Base-by-base conservation (phyloP, 306 rosid species). In the Dicorynia guianensis region DNA sequence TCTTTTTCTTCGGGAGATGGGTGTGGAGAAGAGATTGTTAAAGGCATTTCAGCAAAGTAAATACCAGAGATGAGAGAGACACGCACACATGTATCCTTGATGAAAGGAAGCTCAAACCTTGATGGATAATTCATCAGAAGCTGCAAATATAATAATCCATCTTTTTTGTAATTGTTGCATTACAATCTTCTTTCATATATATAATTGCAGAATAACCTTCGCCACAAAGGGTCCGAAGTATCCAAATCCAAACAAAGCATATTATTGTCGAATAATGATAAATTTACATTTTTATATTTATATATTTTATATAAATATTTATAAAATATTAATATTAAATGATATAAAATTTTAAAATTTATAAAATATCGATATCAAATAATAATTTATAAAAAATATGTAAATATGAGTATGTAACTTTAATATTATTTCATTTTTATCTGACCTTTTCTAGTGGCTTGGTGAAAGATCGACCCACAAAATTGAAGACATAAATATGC, bases 11-110 rank as follows among this genome's bases (percentile, higher is more conserved):
- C 18, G 48, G 48, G 38, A 50, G n/a, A 20, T 38, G 15, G 62
- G 35, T 20, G 40, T 20, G 61, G 33, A 39, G 52, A 42, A 60
- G 53, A 18, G 12, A 46, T 48, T 52, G 61, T 60, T 42, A 52
- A 67, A 67, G 60, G 5, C n/a, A 8, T 46, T n/a, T n/a, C n/a
- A 46, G 11, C 52, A 46, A 13, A 80, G 57, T 38, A 52, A 4
- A 2, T 19, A 57, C 34, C 35, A 73, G 60, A 35, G 30, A 20
- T 30, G 80, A 44, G 56, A 55, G 11, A 69, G 60, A 69, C 50
- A 70, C 81, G 69, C 74, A n/a, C 78, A 75, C 77, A 62, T 75
- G 68, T 42, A 43, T 19, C 74, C 50, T 63, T 42, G 52, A 42
- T 65, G 19, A 35, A 65, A 54, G 52, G 39, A 46, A 79, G 30